Conservation (phyloP, 73 alveolate genomes). For the Paramecium tetraurelia region DNA sequence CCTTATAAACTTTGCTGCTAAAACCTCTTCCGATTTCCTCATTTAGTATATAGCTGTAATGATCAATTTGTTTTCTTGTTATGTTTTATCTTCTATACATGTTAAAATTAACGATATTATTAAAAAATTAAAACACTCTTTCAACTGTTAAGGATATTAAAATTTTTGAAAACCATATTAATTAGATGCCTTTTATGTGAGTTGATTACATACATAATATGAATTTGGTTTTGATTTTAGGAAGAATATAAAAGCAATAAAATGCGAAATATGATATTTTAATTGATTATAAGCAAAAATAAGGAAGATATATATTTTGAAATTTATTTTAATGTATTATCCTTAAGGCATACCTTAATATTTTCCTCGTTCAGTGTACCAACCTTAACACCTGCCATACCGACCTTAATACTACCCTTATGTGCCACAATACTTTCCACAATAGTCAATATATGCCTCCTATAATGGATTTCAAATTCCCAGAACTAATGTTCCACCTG, state of each 20-base stretch:
- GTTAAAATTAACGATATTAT: constrained; percentile 5
- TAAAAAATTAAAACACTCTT: neutral
- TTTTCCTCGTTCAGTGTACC: neutral
- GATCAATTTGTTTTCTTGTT: constrained; percentile 55
- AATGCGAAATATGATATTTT: neutral
- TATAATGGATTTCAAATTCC: neutral
- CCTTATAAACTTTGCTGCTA: constrained; percentile 56
- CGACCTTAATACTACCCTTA: neutral
- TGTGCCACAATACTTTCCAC: neutral
- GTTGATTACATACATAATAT: neutral
- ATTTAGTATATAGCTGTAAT: constrained; percentile 49
- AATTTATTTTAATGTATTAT: constrained; percentile 3
- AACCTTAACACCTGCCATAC: neutral
- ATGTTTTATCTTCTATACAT: neutral
- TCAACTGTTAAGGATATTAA: neutral
- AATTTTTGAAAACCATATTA: neutral
- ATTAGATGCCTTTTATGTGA: neutral
- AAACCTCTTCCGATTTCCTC: constrained; percentile 61
- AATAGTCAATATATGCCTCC: neutral
- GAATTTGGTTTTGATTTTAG: neutral
- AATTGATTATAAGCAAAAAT: neutral
- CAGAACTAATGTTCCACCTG: neutral
- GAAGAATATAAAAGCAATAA: neutral
- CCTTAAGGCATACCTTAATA: neutral
- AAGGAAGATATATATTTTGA: constrained; percentile 13